A percentile compares a stretch with the other conserved stretches of the same genome.
phyloP scores from a whole-genome alignment of 768 basidiomycete genomes.

The Naganishia friedmannii region DNA sequence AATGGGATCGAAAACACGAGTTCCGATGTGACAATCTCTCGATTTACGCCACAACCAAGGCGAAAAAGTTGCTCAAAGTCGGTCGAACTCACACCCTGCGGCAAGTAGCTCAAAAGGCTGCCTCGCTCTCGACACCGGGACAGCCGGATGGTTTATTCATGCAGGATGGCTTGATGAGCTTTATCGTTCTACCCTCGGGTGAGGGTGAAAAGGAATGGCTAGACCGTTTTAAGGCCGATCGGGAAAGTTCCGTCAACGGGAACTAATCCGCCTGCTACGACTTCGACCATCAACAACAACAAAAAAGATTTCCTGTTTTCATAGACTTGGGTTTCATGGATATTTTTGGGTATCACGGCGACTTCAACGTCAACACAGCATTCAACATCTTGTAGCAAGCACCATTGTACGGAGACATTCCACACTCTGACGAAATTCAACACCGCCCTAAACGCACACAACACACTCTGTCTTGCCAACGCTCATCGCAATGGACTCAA shows the following conservation, averaged over 20 bases:
- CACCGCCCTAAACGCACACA: conserved; percentile 5
- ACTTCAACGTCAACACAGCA: conserved; percentile 28
- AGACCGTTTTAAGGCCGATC: conserved; percentile 68
- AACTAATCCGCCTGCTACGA: neutral
- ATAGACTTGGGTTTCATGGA: conserved; percentile 22
- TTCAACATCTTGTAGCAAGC: conserved; percentile 24
- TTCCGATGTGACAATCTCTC: conserved; percentile 66
- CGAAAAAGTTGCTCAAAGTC: conserved; percentile 77
- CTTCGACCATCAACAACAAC: neutral
- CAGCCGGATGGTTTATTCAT: conserved; percentile 73
- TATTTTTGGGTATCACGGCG: conserved; percentile 25
- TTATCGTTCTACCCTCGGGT: conserved; percentile 52
- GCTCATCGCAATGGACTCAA: neutral
- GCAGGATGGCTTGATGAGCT: conserved; percentile 54
- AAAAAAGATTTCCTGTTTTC: neutral
- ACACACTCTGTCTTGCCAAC: neutral
- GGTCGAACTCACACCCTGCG: conserved; percentile 83
- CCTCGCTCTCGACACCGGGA: conserved; percentile 56
- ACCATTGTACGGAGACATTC: conserved; percentile 16
- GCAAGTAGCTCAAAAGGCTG: conserved; percentile 62
- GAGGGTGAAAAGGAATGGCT: conserved; percentile 70
- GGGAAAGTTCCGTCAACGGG: conserved; percentile 5
- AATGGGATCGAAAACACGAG: conserved; percentile 72
- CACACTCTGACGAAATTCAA: conserved; percentile 21
- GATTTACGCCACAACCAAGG: conserved; percentile 76